Conservation (phyloP, 2,329 filamentous ascomycete genomes). For the Fusarium sp. region DNA sequence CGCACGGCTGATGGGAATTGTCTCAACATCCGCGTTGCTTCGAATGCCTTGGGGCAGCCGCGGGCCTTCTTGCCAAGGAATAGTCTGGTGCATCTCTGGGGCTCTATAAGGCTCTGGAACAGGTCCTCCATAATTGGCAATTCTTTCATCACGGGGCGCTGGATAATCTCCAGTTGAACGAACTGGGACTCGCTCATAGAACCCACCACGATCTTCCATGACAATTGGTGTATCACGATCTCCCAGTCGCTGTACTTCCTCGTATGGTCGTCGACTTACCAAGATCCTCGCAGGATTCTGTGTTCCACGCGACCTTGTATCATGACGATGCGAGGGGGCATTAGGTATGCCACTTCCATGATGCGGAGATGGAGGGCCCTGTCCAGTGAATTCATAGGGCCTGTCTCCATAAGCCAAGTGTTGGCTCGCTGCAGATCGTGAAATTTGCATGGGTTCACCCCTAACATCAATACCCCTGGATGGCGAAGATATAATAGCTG, state of each 20-base stretch:
- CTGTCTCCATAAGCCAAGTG: conserved; percentile 22
- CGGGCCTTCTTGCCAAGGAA: conserved; percentile 44
- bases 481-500: conserved; percentile 41
- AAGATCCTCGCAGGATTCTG: conserved; percentile 34
- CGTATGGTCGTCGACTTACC: conserved; percentile 50
- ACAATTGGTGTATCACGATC: conserved; percentile 54
- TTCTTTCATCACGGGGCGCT: conserved; percentile 24
- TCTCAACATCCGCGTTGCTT: conserved; percentile 38
- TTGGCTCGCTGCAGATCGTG: conserved; percentile 36
- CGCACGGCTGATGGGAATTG: conserved; percentile 36
- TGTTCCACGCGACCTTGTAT: conserved; percentile 36
- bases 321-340: conserved; percentile 30
- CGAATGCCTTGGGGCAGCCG: conserved; percentile 38
- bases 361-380: conserved; percentile 23
- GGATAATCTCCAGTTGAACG: conserved; percentile 30
- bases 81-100: conserved; percentile 37
- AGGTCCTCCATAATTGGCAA: conserved; percentile 34
- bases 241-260: conserved; percentile 53
- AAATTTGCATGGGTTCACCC: conserved; percentile 36
- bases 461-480: conserved; percentile 33
- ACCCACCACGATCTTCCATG: conserved; percentile 60
- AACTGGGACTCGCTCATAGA: conserved; percentile 54
- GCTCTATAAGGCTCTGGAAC: conserved; percentile 24
- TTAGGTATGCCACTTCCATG: conserved; percentile 22
- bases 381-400: conserved; percentile 26